Base-by-base conservation (phyloP, 345 rosid genomes). In the Sisymbrium irio region DNA sequence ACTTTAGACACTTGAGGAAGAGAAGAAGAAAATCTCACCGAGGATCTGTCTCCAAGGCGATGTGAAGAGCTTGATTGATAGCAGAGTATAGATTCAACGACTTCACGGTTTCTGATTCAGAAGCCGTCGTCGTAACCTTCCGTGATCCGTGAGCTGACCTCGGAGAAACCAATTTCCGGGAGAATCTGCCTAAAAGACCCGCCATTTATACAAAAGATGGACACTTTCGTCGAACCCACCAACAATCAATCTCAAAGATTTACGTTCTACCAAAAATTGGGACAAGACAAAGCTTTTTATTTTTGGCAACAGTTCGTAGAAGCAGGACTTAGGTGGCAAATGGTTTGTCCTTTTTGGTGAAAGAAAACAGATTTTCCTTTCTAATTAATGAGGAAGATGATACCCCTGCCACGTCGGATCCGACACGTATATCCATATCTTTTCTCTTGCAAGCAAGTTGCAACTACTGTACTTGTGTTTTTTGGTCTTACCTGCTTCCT, bases 1-100 rank as follows among this genome's bases (percentile, higher is more conserved):
- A 69, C 42, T 36, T 28, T 11, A 61, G 12, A 28, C 11, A 54
- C 60, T 30, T 30, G 3, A 54, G 5, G 61, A 46, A 45, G 45
- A 35, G 20, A 49, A 67, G 17, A 39, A 44, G 13, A 62, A 72
- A 13, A 32, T 53, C 72, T 72, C 14, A 86, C 88, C 88, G 88
- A 77, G 85, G 81, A 75, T 85, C 87, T 9, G 87, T 61, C 10
- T 85, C 88, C 42, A 86, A 62, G 41, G 90, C 90, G 65, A 84
- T 64, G 39, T 75, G 83, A 75, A 84, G 90, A 42, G 87, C 86
- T 79, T 84, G 85, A 32, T 84, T 86, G 62, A 84, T 77, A 28
- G 82, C 87, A 39, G 87, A 68, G 73, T 80, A 81, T 1, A 84
- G 85, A 18, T 82, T 84, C 49, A 82, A 33, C 4, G 81, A 67